Conservation (phyloP, 179 eudicot species). For the Patellifolia procumbens region DNA sequence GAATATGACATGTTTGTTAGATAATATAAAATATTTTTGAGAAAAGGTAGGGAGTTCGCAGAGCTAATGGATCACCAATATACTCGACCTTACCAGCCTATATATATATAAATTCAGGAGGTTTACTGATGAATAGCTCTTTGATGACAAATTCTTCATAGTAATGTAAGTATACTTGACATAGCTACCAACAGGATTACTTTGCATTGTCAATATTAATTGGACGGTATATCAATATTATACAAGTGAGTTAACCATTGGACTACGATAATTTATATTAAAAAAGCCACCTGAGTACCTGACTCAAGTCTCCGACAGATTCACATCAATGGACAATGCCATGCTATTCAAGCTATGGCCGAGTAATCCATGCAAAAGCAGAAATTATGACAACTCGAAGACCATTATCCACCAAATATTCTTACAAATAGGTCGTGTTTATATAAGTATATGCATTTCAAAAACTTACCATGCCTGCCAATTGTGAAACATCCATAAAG, state of each 20-base stretch:
- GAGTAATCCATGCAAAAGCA: neutral
- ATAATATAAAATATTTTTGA: no score
- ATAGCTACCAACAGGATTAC: neutral
- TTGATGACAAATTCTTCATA: neutral
- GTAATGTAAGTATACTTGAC: neutral
- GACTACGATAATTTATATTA: neutral
- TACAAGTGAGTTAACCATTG: neutral
- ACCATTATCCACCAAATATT: neutral
- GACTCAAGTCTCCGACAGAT: neutral
- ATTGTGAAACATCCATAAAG: constrained; percentile 83
- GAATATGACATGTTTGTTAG: neutral
- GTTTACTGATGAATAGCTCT: neutral
- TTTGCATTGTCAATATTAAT: neutral
- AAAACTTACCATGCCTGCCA: constrained; percentile 90
- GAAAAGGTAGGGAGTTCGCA: no score
- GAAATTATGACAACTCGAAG: neutral
- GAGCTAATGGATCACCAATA: no score
- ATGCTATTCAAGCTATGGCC: constrained; percentile 11
- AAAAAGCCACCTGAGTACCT: neutral
- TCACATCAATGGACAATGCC: neutral
- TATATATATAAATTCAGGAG: neutral
- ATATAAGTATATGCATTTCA: neutral
- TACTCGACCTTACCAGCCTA: no score
- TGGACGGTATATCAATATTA: neutral
- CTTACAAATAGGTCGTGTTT: neutral